These are phyloP conservation scores for Cercophora scortea DNA, from an alignment of 495 filamentous ascomycete species.

Conservation along the genomic window DNA sequence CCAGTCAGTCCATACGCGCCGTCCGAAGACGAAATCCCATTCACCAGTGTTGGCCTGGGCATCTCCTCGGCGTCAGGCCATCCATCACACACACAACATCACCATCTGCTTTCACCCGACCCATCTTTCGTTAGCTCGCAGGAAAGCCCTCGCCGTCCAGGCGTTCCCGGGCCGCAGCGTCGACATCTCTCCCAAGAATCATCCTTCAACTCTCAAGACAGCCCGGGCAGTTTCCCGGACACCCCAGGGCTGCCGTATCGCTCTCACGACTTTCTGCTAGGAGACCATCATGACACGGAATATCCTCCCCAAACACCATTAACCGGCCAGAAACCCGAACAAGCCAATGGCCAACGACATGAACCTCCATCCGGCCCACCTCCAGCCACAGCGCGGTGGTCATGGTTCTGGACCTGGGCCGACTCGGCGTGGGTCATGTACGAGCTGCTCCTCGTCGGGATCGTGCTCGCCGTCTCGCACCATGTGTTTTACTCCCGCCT, in stretches of 20 bases:
- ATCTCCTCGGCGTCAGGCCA: background rate
- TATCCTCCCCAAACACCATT: background rate
- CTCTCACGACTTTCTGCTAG: background rate
- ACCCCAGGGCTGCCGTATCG: background rate
- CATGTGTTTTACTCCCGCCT: slow-evolving; percentile 17
- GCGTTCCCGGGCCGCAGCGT: no score
- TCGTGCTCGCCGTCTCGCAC: slow-evolving; percentile 14
- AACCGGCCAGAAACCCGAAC: background rate
- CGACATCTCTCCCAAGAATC: background rate
- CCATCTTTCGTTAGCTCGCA: no score
- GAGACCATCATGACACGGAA: background rate
- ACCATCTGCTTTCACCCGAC: no score
- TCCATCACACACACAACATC: background rate
- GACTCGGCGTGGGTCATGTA: slow-evolving; percentile 18
- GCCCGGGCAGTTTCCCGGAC: background rate
- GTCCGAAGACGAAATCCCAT: background rate
- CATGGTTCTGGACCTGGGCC: slow-evolving; percentile 8
- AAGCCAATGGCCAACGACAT: background rate
- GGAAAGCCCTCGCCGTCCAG: no score
- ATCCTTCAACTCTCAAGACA: background rate
- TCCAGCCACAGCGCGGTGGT: background rate
- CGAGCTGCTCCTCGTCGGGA: slow-evolving; percentile 10
- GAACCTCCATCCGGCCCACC: background rate
- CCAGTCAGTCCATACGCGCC: background rate
- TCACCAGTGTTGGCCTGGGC: background rate